Conservation (phyloP, 257 asterid genomes). For the Capsicum pubescens region DNA sequence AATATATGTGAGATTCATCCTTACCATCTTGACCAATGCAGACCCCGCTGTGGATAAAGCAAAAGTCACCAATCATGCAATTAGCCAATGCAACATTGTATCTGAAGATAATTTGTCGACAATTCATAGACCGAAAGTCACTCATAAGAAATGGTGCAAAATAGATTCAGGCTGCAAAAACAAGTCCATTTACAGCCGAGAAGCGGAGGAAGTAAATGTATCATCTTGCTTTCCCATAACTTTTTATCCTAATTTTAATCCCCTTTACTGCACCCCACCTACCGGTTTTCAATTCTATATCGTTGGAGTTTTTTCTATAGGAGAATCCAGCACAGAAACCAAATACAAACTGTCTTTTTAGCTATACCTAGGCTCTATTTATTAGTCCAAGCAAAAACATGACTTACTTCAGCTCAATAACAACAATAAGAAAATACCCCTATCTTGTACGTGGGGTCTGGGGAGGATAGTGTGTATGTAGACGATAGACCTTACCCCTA, state of each 20-base stretch:
- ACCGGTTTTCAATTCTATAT: not conserved
- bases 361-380: not conserved
- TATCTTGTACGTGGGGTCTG: too few relatives aligned
- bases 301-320: constrained; percentile 1
- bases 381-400: not conserved
- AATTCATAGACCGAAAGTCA: constrained; percentile 12
- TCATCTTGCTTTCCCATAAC: not conserved
- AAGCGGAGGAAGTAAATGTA: not conserved
- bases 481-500: too few relatives aligned
- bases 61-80: constrained; percentile 76
- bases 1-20: constrained; percentile 20
- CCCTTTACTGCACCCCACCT: not conserved
- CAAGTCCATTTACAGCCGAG: not conserved
- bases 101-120: constrained; percentile 45
- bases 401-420: not conserved
- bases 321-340: constrained; percentile 3
- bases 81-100: constrained; percentile 77
- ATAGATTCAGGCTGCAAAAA: not conserved
- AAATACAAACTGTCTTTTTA: not conserved
- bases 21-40: constrained; percentile 98
- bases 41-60: constrained; percentile 79
- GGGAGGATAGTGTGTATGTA: too few relatives aligned
- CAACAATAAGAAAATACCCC: too few relatives aligned
- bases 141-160: not conserved
- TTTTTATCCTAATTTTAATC: not conserved